Conservation (phyloP, 352 stramenopile genomes). For the Phytophthora chlamydospora region DNA sequence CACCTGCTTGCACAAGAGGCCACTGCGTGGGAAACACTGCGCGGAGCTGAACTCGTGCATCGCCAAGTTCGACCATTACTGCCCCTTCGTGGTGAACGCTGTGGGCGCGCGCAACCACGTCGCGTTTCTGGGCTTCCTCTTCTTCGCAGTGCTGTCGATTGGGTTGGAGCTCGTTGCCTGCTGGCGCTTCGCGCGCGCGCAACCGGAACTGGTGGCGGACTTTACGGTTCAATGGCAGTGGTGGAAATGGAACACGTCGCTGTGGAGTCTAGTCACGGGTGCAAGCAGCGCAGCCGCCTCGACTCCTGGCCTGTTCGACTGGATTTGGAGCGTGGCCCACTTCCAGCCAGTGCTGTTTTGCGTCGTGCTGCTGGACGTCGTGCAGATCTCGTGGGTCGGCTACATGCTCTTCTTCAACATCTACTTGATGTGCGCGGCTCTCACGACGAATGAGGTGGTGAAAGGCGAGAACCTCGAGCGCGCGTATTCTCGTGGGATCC, state of each 20-base stretch:
- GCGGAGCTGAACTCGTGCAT: slow-evolving; percentile 82
- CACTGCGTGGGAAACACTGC: slow-evolving; percentile 80
- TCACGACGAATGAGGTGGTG: slow-evolving; percentile 85
- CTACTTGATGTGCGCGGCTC: slow-evolving; percentile 61
- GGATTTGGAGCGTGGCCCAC: slow-evolving; percentile 61
- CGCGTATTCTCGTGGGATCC: slow-evolving; percentile 62
- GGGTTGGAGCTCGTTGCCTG: slow-evolving; percentile 50
- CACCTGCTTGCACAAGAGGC: slow-evolving; percentile 78
- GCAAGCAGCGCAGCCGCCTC: slow-evolving; percentile 1
- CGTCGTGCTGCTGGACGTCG: slow-evolving; percentile 49
- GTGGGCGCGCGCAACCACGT: slow-evolving; percentile 95
- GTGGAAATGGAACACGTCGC: slow-evolving; percentile 35
- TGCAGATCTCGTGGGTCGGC: slow-evolving; percentile 77
- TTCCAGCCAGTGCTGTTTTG: slow-evolving; percentile 67
- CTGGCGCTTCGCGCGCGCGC: slow-evolving; percentile 48
- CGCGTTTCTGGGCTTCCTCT: slow-evolving; percentile 94
- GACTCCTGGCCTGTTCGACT: slow-evolving; percentile 33
- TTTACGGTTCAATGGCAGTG: slow-evolving; percentile 42
- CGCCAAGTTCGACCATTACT: slow-evolving; percentile 88
- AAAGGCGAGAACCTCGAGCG: slow-evolving; percentile 63
- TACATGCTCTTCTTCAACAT: slow-evolving; percentile 76
- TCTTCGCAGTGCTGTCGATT: slow-evolving; percentile 69
- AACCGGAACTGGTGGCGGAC: slow-evolving; percentile 35
- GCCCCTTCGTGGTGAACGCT: slow-evolving; percentile 91
- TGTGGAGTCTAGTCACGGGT: slow-evolving; percentile 18